Conservation (phyloP, 176 grass and related monocot genomes). For the Thalia dealbata region DNA sequence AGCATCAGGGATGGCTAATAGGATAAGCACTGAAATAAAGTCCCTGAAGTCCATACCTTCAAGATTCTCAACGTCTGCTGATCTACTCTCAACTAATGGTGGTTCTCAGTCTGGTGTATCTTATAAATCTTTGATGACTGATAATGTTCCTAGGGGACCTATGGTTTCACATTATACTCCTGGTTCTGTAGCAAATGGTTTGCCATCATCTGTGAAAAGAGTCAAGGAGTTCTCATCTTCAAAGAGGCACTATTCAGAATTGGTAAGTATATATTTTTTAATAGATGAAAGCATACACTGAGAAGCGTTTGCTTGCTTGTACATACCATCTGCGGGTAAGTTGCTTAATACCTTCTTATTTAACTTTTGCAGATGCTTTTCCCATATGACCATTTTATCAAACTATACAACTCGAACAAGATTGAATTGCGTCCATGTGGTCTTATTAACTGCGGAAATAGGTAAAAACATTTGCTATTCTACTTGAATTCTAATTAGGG, state of each 20-base stretch:
- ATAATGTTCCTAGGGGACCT: conserved; percentile 21
- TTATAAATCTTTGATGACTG: conserved; percentile 31
- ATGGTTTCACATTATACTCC: conserved; percentile 26
- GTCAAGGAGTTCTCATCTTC: conserved; percentile 36
- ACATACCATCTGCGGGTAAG: conserved; percentile 12
- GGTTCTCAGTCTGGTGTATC: conserved; percentile 1
- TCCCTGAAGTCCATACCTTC: conserved; percentile 10
- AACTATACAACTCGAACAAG: conserved; percentile 67
- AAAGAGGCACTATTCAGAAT: conserved; percentile 53
- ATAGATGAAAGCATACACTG: background rate
- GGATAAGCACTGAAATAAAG: background rate
- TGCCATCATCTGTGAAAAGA: conserved; percentile 35
- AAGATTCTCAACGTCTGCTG: conserved; percentile 24
- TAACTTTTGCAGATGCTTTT: conserved; percentile 45
- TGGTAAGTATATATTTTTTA: conserved; percentile 34
- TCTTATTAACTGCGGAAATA: conserved; percentile 75
- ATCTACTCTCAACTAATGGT: conserved; percentile 26
- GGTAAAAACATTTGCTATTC: conserved; percentile 38
- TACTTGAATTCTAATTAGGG: background rate
- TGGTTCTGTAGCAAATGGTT: conserved; percentile 22
- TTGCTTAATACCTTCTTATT: conserved; percentile 21
- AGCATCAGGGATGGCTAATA: conserved; percentile 1
- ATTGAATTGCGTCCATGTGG: conserved; percentile 67
- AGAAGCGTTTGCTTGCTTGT: background rate
- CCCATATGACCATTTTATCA: conserved; percentile 53